Evolutionary conservation across 352 stramenopile genomes (phyloP), one percentile per base, ranked within the genome.

Genomic region (Pythium angustatum): DNA sequence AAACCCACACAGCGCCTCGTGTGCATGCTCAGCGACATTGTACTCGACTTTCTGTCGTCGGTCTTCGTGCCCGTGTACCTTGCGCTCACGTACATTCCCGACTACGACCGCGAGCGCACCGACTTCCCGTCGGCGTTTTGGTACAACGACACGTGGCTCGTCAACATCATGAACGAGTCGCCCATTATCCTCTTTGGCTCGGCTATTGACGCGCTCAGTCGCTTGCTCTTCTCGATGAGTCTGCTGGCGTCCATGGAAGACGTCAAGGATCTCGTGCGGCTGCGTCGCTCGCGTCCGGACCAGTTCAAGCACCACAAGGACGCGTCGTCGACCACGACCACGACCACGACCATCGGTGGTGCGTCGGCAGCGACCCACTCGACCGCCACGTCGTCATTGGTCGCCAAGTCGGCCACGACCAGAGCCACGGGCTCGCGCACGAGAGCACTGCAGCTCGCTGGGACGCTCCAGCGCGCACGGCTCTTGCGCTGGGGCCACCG

Each of bases 31-130:
- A 52, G 21, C 22, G 62, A 68, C 34, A 34, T 63, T 24, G 2
- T 59, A 12, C 36, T 68, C 7, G 62, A 68, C 31, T 63, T 68
- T 31, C 17, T 68, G 3, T 63, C 62, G n/a, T 38, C 45, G 1
- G 28, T 68, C 17, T 27, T 33, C 0, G 47, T 63, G 36, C 62
- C 62, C 15, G 53, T 63, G 15, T 19, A 38, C 11, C 22, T 68
- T 19, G 44, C 49, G 19, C 6, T 53, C 22, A 10, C 5, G 2
- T 68, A 68, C 22, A n/a, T 53, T 10, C 0, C 15, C 4, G 34
- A 54, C 17, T 68, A 59, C 22, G 62, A 63, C 28, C 8, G 2
- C 1, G 26, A 9, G 19, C 5, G 19, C 17, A 28, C 5, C 19
- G 54, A 68, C 31, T 63, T 62, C 26, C 43, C 47, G n/a, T 27